Percentiles rank a stretch among this genome's conserved stretches.
Evolutionary conservation across 139 green algal genomes (phyloP).

Genomic region (Chlamydomonas schloesseri): DNA sequence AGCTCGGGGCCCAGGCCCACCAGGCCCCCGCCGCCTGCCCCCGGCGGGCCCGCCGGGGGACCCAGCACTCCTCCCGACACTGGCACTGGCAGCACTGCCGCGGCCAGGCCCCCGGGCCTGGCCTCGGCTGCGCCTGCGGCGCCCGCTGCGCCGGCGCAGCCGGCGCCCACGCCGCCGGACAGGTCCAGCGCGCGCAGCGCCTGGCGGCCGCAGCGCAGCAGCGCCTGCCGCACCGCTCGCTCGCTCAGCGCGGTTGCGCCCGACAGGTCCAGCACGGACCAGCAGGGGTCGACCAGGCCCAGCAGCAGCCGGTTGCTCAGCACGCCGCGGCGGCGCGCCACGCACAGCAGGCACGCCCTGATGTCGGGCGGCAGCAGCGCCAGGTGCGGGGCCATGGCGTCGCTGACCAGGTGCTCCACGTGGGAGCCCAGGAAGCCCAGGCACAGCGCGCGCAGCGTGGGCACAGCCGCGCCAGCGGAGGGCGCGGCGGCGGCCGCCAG

Average conservation of each 20-base stretch:
- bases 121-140: no score
- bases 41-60: no score
- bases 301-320: constrained; percentile 8
- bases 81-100: no score
- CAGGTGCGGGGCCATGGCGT: constrained; percentile 6
- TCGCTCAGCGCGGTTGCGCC: neutral
- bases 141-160: neutral
- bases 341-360: constrained; percentile 29
- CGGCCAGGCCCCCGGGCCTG: no score
- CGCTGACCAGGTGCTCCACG: neutral
- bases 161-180: neutral
- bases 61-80: no score
- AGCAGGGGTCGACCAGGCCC: constrained; percentile 15
- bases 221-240: constrained; percentile 22
- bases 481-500: no score
- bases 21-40: no score
- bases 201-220: neutral
- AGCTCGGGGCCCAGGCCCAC: neutral
- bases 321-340: constrained; percentile 11
- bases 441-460: constrained; percentile 5
- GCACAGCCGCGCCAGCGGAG: neutral
- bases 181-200: constrained; percentile 16
- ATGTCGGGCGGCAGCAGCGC: neutral
- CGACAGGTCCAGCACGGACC: constrained; percentile 28
- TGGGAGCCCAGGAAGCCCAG: neutral